A percentile compares a stretch with the other conserved stretches of the same genome.
Evolutionary conservation across 2,329 filamentous ascomycete genomes (phyloP).

Genomic region (Diaporthe batatas): DNA sequence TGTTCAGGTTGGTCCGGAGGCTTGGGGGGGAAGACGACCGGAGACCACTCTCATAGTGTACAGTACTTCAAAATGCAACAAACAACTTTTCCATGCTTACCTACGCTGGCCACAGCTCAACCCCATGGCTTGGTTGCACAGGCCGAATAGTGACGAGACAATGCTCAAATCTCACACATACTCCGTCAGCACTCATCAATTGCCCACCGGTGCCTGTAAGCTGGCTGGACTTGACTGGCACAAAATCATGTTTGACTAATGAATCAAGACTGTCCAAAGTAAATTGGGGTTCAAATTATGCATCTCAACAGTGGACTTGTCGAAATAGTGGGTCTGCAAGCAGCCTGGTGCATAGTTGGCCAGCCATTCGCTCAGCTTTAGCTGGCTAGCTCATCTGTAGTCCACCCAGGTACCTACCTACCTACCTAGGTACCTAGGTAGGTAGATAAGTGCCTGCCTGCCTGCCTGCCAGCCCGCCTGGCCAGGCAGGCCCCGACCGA

Average conservation of each 20-base stretch:
- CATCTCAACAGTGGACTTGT: neutral
- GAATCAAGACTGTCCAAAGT: neutral
- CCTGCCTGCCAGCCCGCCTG: constrained; percentile 4
- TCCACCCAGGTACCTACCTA: neutral
- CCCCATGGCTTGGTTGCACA: neutral
- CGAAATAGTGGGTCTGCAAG: neutral
- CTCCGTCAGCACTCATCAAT: neutral
- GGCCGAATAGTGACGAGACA: neutral
- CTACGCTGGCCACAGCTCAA: neutral
- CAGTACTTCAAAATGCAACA: constrained; percentile 45
- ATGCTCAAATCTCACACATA: neutral
- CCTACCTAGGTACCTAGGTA: neutral
- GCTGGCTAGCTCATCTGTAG: neutral
- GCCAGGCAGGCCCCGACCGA: neutral
- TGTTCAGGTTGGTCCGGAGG: constrained; percentile 76
- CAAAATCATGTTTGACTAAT: neutral
- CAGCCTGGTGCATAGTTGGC: neutral
- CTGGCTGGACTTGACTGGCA: neutral
- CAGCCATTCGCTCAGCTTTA: neutral
- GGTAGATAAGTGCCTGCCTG: neutral
- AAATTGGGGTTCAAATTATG: neutral
- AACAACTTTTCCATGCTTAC: neutral
- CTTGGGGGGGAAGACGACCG: constrained; percentile 63
- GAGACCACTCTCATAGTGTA: constrained; percentile 44
- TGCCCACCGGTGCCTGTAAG: too few species aligned